Conservation (phyloP, 2,329 filamentous ascomycete species). For the Neonectria ditissima region DNA sequence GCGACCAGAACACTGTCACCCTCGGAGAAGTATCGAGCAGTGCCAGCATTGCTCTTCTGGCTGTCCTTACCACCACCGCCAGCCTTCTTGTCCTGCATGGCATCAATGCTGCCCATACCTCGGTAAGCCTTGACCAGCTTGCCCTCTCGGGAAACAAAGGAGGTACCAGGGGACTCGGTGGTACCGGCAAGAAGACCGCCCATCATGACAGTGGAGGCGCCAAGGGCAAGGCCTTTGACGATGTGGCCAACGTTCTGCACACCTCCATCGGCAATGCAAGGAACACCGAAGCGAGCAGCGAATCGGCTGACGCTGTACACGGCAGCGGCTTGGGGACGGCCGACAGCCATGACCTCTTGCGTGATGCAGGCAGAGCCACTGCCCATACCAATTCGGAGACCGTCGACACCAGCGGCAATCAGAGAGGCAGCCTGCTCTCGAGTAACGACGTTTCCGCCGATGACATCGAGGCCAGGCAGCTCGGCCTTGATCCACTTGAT, state of each 20-base stretch:
- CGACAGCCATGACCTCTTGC: conserved; percentile 99
- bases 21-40: conserved; percentile 98
- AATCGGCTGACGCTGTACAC: conserved; percentile 92
- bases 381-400: conserved; percentile 98
- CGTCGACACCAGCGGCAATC: conserved; percentile 94
- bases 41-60: conserved; percentile 90
- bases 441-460: conserved; percentile 98
- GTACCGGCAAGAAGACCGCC: conserved; percentile 96
- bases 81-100: conserved; percentile 99
- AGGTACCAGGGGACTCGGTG: conserved; percentile 96
- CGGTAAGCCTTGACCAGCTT: conserved; percentile 99
- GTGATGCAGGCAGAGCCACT: conserved; percentile 98
- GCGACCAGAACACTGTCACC: conserved; percentile 94
- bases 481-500: conserved; percentile 93
- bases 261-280: conserved; percentile 97
- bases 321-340: conserved; percentile 92
- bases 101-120: conserved; percentile 98
- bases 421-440: conserved; percentile 93
- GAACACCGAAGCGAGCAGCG: conserved; percentile 92
- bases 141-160: conserved; percentile 94
- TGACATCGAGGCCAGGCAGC: conserved; percentile 89
- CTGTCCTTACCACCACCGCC: conserved; percentile 77
- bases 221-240: conserved; percentile 95
- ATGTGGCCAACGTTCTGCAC: conserved; percentile 99
- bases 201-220: conserved; percentile 99